These are phyloP conservation scores for Tylopilus sp. DNA, from an alignment of 768 basidiomycete genomes.

Conservation along the genomic window DNA sequence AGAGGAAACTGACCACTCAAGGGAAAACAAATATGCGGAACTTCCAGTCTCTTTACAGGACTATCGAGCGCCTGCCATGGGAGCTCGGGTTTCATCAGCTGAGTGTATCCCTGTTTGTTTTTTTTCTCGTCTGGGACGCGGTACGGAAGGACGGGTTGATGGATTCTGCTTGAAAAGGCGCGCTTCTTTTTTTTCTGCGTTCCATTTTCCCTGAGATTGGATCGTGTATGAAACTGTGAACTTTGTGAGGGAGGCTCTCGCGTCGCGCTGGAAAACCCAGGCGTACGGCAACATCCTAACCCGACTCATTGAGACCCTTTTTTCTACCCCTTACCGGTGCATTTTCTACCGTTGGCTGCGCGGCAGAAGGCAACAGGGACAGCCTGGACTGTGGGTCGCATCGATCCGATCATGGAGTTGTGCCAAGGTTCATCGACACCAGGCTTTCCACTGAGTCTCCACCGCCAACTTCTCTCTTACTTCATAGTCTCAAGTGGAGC, in stretches of 20 bases:
- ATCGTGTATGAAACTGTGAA: constrained; percentile 6
- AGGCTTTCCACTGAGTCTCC: neutral
- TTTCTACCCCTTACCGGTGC: neutral
- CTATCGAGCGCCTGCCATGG: neutral
- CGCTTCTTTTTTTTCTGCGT: constrained; percentile 1
- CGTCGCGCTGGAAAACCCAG: neutral
- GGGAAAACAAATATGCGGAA: neutral
- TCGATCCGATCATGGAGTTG: neutral
- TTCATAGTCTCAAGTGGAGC: neutral
- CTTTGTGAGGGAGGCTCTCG: constrained; percentile 4
- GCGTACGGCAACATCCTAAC: constrained; percentile 11
- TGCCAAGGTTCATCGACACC: neutral
- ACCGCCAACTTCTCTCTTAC: neutral
- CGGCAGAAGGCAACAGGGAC: neutral
- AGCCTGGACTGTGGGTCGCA: neutral
- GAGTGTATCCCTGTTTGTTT: constrained; percentile 1
- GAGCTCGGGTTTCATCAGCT: neutral
- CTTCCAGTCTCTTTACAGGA: neutral
- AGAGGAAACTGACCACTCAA: neutral
- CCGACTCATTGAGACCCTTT: neutral
- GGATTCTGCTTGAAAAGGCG: neutral
- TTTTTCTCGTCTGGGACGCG: constrained; percentile 3
- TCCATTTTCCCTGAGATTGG: constrained; percentile 11
- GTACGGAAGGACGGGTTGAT: constrained; percentile 10
- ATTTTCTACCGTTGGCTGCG: neutral